A percentile compares a stretch with the other conserved stretches of the same genome.
Conservation (phyloP, 2,329 filamentous ascomycete species). For the Pseudogymnoascus sp. region DNA sequence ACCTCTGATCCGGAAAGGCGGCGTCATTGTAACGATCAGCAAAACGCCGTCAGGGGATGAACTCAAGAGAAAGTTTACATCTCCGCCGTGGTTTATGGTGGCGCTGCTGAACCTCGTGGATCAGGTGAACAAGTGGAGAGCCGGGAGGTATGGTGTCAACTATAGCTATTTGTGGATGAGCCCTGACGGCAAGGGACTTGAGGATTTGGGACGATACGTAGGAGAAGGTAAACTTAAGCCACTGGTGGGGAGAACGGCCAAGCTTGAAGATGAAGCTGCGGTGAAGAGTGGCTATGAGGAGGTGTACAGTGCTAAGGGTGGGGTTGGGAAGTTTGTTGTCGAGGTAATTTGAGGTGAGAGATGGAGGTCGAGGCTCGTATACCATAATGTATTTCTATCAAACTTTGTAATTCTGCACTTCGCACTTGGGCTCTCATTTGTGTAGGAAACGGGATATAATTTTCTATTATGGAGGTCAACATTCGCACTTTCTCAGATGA, state of each 20-base stretch:
- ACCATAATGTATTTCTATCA: not conserved
- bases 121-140: constrained; percentile 21
- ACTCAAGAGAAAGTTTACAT: constrained; percentile 26
- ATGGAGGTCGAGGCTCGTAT: not conserved
- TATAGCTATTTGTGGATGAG: constrained; percentile 32
- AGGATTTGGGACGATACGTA: constrained; percentile 23
- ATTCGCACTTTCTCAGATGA: not conserved
- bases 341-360: not conserved
- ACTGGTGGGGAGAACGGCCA: constrained; percentile 28
- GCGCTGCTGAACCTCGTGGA: constrained; percentile 28
- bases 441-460: too few relatives aligned
- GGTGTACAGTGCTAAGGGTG: constrained; percentile 32
- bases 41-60: constrained; percentile 30
- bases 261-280: constrained; percentile 29
- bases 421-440: not conserved
- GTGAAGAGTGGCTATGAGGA: constrained; percentile 31
- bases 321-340: constrained; percentile 35
- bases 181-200: constrained; percentile 28
- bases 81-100: constrained; percentile 21
- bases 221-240: constrained; percentile 27
- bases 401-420: not conserved
- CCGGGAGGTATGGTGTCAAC: constrained; percentile 28
- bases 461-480: not conserved
- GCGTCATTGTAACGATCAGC: constrained; percentile 31
- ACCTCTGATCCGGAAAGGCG: constrained; percentile 30